A percentile compares a stretch with the other conserved stretches of the same genome.
Evolutionary conservation across 2,329 filamentous ascomycete species (phyloP).

Genomic region (Pseudogymnoascus pannorum): DNA sequence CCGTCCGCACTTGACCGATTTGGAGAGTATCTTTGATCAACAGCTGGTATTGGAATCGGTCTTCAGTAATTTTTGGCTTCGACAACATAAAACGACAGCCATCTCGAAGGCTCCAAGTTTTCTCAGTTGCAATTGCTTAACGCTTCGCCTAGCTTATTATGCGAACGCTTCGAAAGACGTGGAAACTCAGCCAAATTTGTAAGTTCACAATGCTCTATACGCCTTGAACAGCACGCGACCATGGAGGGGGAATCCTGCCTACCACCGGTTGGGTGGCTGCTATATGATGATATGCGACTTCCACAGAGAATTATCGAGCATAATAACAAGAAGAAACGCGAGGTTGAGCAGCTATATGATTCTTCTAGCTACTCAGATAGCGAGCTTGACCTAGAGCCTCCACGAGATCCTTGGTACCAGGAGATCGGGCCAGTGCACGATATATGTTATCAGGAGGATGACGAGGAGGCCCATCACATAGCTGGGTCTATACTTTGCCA

Average conservation of each 20-base stretch:
- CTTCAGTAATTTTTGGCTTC: not conserved
- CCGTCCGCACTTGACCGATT: not conserved
- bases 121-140: not conserved
- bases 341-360: not conserved
- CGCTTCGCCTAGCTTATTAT: slow-evolving; percentile 7
- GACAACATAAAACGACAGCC: not conserved
- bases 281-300: not conserved
- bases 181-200: not conserved
- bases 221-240: not conserved
- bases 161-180: slow-evolving; percentile 7
- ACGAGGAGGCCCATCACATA: not conserved
- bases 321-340: not conserved
- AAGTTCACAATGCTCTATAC: not conserved
- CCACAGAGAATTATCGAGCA: slow-evolving; percentile 1
- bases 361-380: not conserved
- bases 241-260: not conserved
- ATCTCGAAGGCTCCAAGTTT: slow-evolving; percentile 5
- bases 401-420: slow-evolving; percentile 4
- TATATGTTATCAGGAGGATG: not conserved
- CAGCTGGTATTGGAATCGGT: slow-evolving; percentile 6
- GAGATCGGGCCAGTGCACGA: slow-evolving; percentile 8
- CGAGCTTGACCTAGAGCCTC: not conserved
- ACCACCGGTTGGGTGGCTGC: not conserved
- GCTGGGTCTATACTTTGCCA: slow-evolving; percentile 1
- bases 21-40: slow-evolving; percentile 1